A percentile compares a stretch with the other conserved stretches of the same genome.
These are phyloP conservation scores for Fusarium xylarioides DNA, from an alignment of 2,329 filamentous ascomycete species.

Conservation along the genomic window DNA sequence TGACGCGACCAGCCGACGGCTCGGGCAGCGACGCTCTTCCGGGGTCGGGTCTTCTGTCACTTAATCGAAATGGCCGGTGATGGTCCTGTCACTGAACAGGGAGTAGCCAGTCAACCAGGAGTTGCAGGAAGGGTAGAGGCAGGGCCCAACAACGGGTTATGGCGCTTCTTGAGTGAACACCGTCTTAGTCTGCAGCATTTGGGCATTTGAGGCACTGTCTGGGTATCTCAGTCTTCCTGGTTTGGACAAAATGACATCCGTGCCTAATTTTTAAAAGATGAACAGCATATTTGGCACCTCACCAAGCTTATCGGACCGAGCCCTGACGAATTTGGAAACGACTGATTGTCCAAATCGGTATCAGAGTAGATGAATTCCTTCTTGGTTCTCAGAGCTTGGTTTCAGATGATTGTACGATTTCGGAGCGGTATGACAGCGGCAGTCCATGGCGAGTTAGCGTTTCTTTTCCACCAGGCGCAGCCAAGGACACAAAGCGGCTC, in stretches of 20 bases:
- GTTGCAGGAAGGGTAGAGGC: not conserved
- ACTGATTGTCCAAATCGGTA: slow-evolving; percentile 19
- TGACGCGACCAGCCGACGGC: slow-evolving; percentile 34
- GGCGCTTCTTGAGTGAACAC: slow-evolving; percentile 28
- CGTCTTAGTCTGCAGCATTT: slow-evolving; percentile 16
- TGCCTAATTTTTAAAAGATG: slow-evolving; percentile 17
- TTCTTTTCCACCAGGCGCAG: slow-evolving; percentile 36
- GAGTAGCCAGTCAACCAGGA: not conserved
- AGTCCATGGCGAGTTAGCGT: slow-evolving; percentile 40
- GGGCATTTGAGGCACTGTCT: slow-evolving; percentile 22
- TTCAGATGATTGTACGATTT: slow-evolving; percentile 46
- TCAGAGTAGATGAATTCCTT: slow-evolving; percentile 3
- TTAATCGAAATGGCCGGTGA: slow-evolving; percentile 5
- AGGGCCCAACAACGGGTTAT: slow-evolving; percentile 13
- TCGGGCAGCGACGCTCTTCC: slow-evolving; percentile 26
- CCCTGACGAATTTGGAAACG: slow-evolving; percentile 29
- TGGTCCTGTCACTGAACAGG: not conserved
- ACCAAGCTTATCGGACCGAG: slow-evolving; percentile 38
- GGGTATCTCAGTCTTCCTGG: not conserved
- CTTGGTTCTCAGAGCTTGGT: slow-evolving; percentile 32
- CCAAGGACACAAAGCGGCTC: slow-evolving; percentile 37
- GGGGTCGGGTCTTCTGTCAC: slow-evolving; percentile 6
- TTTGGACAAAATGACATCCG: slow-evolving; percentile 12
- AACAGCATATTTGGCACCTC: slow-evolving; percentile 28
- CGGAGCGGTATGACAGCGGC: slow-evolving; percentile 39